phyloP scores from a whole-genome alignment of 2,329 filamentous ascomycete species.

The Aspergillaceae sp. region DNA sequence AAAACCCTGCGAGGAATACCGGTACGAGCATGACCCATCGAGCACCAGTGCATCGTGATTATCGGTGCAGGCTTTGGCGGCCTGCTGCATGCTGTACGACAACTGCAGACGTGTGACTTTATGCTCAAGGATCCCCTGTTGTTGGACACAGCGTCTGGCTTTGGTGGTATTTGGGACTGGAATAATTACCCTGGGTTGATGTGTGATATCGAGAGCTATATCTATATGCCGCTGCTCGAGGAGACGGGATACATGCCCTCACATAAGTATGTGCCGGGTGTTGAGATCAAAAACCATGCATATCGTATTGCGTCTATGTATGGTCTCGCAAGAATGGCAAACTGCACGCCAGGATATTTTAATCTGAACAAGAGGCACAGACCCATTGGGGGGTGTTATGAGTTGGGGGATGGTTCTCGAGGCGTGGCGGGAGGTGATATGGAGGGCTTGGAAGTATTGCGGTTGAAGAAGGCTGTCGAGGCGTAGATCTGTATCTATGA shows the following conservation, averaged over 20 bases:
- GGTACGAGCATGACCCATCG: not conserved
- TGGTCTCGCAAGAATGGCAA: conserved; percentile 31
- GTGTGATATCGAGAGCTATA: conserved; percentile 52
- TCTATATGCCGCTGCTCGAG: conserved; percentile 9
- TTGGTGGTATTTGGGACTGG: conserved; percentile 36
- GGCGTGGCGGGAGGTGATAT: conserved; percentile 21
- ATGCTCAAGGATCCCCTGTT: conserved; percentile 4
- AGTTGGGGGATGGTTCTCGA: conserved; percentile 19
- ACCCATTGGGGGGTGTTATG: conserved; percentile 24
- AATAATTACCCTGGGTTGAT: conserved; percentile 42
- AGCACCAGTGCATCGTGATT: conserved; percentile 19
- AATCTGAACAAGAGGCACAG: conserved; percentile 37
- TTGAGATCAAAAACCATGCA: conserved; percentile 6
- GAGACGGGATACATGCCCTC: conserved; percentile 10
- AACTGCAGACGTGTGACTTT: conserved; percentile 31
- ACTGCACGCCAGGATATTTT: conserved; percentile 50
- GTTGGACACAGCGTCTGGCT: conserved; percentile 7
- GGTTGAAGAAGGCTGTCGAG: not conserved
- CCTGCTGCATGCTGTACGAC: conserved; percentile 32
- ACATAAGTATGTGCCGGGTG: conserved; percentile 4
- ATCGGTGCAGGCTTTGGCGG: conserved; percentile 40
- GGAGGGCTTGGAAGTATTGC: conserved; percentile 9
- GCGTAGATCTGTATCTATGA: not conserved
- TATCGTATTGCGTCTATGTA: conserved; percentile 26
- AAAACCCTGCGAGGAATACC: too few relatives aligned